Conservation (phyloP, 2,329 filamentous ascomycete genomes). For the Colletotrichum sp. region DNA sequence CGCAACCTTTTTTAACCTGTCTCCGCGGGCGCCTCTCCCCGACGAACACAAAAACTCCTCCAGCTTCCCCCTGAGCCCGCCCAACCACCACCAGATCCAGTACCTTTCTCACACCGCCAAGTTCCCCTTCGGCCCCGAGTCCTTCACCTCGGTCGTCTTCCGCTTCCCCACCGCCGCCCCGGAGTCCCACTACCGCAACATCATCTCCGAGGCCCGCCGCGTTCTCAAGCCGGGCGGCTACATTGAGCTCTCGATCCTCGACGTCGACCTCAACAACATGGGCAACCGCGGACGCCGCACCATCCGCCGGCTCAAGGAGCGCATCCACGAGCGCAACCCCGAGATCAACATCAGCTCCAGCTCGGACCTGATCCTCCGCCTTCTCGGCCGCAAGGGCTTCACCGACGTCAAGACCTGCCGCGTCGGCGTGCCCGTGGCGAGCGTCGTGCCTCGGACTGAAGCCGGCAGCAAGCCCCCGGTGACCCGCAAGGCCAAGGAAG, state of each 20-base stretch:
- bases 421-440: slow-evolving; percentile 77
- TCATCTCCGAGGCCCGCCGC: slow-evolving; percentile 76
- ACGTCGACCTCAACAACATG: slow-evolving; percentile 84
- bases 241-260: slow-evolving; percentile 79
- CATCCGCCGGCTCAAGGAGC: slow-evolving; percentile 74
- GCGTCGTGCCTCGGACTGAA: slow-evolving; percentile 42
- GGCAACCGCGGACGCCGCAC: slow-evolving; percentile 72
- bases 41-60: slow-evolving; percentile 46
- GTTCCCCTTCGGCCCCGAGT: slow-evolving; percentile 78
- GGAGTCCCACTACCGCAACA: slow-evolving; percentile 71
- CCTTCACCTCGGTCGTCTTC: slow-evolving; percentile 77
- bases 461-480: slow-evolving; percentile 18
- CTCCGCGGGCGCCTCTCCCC: slow-evolving; percentile 58
- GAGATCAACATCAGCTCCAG: slow-evolving; percentile 66
- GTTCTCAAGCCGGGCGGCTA: slow-evolving; percentile 80
- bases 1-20: slow-evolving; percentile 79
- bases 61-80: slow-evolving; percentile 60
- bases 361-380: slow-evolving; percentile 66
- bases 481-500: slow-evolving; percentile 38
- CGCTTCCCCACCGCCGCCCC: slow-evolving; percentile 76
- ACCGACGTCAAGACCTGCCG: slow-evolving; percentile 75
- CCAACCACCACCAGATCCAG: slow-evolving; percentile 78
- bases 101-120: slow-evolving; percentile 66
- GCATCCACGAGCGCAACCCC: slow-evolving; percentile 65
- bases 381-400: slow-evolving; percentile 74